phyloP scores from a whole-genome alignment of 225 moss, liverwort and hornwort species.

The Pseudisothecium myosuroides region DNA sequence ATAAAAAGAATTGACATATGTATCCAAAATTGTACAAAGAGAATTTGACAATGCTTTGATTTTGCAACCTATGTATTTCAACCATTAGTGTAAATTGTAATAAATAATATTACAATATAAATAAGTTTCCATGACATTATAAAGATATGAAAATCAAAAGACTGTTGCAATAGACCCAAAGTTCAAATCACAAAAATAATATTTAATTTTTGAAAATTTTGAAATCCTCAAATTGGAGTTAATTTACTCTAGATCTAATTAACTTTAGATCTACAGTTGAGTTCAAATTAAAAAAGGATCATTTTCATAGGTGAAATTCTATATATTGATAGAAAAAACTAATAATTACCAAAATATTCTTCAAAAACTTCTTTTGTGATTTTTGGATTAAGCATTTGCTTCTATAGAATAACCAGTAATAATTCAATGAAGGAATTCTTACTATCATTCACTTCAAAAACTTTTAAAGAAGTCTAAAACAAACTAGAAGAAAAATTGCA shows the following conservation, averaged over 20 bases:
- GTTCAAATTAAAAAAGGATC: not conserved
- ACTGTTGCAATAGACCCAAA: accelerated
- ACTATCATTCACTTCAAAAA: not conserved
- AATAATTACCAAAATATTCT: not conserved
- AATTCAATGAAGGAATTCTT: not conserved
- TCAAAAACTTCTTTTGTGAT: not conserved
- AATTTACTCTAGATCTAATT: not conserved
- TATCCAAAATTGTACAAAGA: not conserved
- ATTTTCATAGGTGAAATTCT: not conserved
- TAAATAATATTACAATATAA: not conserved
- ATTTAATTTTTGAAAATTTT: not conserved
- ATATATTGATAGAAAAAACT: not conserved
- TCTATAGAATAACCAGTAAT: not conserved
- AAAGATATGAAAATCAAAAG: not conserved
- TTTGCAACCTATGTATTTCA: not conserved
- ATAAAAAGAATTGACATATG: not conserved
- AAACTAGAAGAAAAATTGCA: not conserved
- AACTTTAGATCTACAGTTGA: not conserved
- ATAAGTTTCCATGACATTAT: not conserved
- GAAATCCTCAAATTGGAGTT: not conserved
- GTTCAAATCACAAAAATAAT: not conserved
- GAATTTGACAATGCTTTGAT: not conserved
- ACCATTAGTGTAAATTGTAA: not conserved
- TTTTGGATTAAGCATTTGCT: not conserved
- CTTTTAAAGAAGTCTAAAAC: not conserved